These are phyloP conservation scores for Boletus hoseneyae DNA, from an alignment of 1,284 basidiomycete species.

Conservation along the genomic window DNA sequence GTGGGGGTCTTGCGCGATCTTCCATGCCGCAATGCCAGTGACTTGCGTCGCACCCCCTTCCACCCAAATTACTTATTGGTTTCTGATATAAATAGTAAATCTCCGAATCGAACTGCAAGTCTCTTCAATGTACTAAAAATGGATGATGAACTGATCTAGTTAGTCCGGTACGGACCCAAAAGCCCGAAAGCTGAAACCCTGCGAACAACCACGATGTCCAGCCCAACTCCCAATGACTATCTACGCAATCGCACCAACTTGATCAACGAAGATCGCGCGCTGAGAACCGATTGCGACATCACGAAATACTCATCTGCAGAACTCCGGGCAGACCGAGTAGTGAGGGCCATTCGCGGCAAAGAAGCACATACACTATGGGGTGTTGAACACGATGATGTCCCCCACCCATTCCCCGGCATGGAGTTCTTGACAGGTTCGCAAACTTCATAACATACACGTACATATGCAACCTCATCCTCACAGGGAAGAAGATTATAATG, in stretches of 20 bases:
- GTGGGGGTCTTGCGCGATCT: background rate
- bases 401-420: slow-evolving; percentile 69
- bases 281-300: slow-evolving; percentile 37
- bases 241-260: slow-evolving; percentile 40
- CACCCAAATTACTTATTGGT: background rate
- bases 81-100: background rate
- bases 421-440: slow-evolving; percentile 60
- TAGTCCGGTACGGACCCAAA: background rate
- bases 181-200: background rate
- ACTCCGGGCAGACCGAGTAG: slow-evolving; percentile 48
- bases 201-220: slow-evolving; percentile 4
- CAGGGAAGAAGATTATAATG: slow-evolving; percentile 52
- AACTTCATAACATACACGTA: background rate
- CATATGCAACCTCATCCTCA: background rate
- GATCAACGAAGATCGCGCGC: slow-evolving; percentile 48
- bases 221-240: slow-evolving; percentile 35
- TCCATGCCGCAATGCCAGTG: background rate
- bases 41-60: background rate
- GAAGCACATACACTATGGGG: slow-evolving; percentile 58
- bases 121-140: background rate
- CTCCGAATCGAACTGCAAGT: background rate
- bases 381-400: slow-evolving; percentile 45
- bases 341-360: slow-evolving; percentile 47
- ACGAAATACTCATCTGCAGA: slow-evolving; percentile 38
- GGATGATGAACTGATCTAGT: background rate